Percentiles rank a stretch among this genome's conserved stretches.
These are phyloP conservation scores for Cicer pinnatifidum DNA, from an alignment of 306 rosid species.

Conservation along the genomic window DNA sequence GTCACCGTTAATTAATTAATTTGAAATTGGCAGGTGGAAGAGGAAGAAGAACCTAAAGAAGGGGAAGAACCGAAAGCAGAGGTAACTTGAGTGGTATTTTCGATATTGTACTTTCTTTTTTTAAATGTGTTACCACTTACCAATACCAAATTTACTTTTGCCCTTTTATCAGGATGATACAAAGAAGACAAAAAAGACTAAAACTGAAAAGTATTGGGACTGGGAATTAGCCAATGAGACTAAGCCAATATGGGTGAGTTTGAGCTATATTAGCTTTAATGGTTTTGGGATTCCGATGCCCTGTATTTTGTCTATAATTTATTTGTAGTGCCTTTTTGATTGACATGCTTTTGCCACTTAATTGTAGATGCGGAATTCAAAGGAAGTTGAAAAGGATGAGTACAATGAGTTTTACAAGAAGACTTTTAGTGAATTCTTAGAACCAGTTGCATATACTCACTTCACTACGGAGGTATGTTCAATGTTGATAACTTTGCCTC, in stretches of 20 bases:
- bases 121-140: slow-evolving; percentile 3
- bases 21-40: slow-evolving; percentile 79
- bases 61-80: slow-evolving; percentile 85
- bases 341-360: slow-evolving; percentile 22
- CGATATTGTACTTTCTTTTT: slow-evolving; percentile 23
- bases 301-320: slow-evolving; percentile 10
- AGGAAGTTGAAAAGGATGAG: slow-evolving; percentile 86
- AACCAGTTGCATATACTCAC: slow-evolving; percentile 86
- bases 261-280: slow-evolving; percentile 30
- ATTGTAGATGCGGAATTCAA: slow-evolving; percentile 83
- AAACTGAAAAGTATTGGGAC: slow-evolving; percentile 97
- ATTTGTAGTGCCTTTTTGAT: slow-evolving; percentile 22
- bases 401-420: slow-evolving; percentile 92
- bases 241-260: slow-evolving; percentile 97
- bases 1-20: slow-evolving; percentile 3
- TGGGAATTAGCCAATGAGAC: slow-evolving; percentile 97
- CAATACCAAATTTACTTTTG: slow-evolving; percentile 22
- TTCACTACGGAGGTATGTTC: slow-evolving; percentile 87
- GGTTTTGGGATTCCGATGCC: neutral
- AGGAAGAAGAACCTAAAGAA: slow-evolving; percentile 94
- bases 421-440: slow-evolving; percentile 86
- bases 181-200: slow-evolving; percentile 71
- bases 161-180: slow-evolving; percentile 68
- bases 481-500: slow-evolving; percentile 6
- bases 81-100: slow-evolving; percentile 51